A percentile compares a stretch with the other conserved stretches of the same genome.
phyloP scores from a whole-genome alignment of 2,329 filamentous ascomycete species.

The Alternaria atra region DNA sequence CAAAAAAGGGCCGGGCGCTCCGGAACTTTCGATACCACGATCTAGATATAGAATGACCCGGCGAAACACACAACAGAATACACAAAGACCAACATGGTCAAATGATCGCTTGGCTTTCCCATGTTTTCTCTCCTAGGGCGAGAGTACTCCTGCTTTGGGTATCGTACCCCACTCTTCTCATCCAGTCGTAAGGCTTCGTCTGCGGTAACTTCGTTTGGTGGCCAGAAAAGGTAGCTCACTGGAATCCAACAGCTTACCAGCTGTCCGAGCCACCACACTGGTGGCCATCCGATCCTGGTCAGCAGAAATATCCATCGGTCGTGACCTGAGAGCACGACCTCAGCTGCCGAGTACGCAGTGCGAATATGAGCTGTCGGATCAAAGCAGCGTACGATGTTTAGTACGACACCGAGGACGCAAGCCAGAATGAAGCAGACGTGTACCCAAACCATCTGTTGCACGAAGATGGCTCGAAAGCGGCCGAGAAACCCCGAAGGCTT shows the following conservation, averaged over 20 bases:
- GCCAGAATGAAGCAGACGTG: not conserved
- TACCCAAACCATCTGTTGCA: slow-evolving; percentile 5
- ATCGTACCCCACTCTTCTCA: not conserved
- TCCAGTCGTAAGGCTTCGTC: not conserved
- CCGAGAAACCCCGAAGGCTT: not conserved
- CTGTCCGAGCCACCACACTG: slow-evolving; percentile 5
- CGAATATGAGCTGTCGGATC: not conserved
- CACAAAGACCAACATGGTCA: not conserved
- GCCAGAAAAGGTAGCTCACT: not conserved
- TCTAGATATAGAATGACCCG: not conserved
- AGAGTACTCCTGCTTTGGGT: slow-evolving; percentile 1
- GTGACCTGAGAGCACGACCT: not conserved
- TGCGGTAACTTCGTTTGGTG: not conserved
- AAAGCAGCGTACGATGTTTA: slow-evolving; percentile 2
- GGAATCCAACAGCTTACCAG: slow-evolving; percentile 2
- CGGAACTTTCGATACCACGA: not conserved
- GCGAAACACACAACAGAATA: not conserved
- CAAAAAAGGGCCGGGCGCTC: not conserved
- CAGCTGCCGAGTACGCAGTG: not conserved
- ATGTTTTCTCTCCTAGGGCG: not conserved
- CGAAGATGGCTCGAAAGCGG: not conserved
- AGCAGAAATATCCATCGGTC: not conserved
- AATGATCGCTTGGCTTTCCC: not conserved
- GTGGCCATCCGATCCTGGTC: slow-evolving; percentile 6
- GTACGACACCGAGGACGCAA: not conserved